A percentile compares a stretch with the other conserved stretches of the same genome.
Conservation (phyloP, 1,139 yeast species). For the Candida glucosophila region DNA sequence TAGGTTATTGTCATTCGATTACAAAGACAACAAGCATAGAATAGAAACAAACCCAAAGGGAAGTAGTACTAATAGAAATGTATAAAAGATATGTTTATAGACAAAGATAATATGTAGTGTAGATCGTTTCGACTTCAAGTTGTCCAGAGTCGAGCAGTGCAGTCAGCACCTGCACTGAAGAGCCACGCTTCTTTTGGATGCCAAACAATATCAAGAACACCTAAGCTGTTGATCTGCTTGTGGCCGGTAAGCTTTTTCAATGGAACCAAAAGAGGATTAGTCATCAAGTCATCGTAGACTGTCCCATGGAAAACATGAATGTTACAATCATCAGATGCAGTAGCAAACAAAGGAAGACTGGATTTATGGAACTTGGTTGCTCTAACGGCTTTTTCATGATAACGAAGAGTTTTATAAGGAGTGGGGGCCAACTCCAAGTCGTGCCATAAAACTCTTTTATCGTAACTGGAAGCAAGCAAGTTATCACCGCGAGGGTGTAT, state of each 20-base stretch:
- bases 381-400: slow-evolving; percentile 92
- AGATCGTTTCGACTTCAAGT: slow-evolving; percentile 30
- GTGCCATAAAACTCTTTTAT: slow-evolving; percentile 94
- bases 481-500: slow-evolving; percentile 97
- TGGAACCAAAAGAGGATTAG: slow-evolving; percentile 93
- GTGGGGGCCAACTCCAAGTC: slow-evolving; percentile 84
- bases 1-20: slow-evolving; percentile 1
- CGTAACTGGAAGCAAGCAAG: slow-evolving; percentile 84
- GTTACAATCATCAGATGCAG: slow-evolving; percentile 93
- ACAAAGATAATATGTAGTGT: background rate
- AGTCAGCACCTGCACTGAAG: slow-evolving; percentile 97
- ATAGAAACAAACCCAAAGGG: background rate
- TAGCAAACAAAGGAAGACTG: slow-evolving; percentile 80
- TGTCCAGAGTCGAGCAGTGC: slow-evolving; percentile 95
- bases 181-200: slow-evolving; percentile 99
- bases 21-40: slow-evolving; percentile 1
- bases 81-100: background rate
- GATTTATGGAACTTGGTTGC: slow-evolving; percentile 80
- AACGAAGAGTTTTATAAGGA: slow-evolving; percentile 92
- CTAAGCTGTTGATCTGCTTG: slow-evolving; percentile 67
- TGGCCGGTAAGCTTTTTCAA: slow-evolving; percentile 94
- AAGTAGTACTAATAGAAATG: background rate
- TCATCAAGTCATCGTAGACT: slow-evolving; percentile 91
- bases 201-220: slow-evolving; percentile 89
- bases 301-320: slow-evolving; percentile 96